These are phyloP conservation scores for Plantago major DNA, from an alignment of 257 asterid genomes.

Conservation along the genomic window DNA sequence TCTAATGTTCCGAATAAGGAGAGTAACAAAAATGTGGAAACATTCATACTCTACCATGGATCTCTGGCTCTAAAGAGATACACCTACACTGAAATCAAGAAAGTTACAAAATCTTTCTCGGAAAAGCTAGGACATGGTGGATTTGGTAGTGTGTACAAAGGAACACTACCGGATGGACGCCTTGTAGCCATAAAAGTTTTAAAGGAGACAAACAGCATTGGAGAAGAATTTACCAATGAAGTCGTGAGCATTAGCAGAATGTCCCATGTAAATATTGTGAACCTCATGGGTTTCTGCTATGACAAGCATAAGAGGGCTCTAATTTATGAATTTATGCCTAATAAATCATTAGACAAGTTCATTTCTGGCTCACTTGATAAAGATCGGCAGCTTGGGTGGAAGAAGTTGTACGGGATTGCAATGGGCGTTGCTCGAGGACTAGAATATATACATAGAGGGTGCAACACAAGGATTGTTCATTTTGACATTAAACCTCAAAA, in stretches of 20 bases:
- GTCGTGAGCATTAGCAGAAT: constrained; percentile 40
- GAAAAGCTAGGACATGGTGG: constrained; percentile 54
- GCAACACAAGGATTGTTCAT: constrained; percentile 51
- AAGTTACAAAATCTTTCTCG: constrained; percentile 39
- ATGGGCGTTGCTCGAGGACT: constrained; percentile 55
- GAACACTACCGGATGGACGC: constrained; percentile 41
- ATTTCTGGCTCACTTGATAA: constrained; percentile 40
- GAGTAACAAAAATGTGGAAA: constrained; percentile 26
- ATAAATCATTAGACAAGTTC: constrained; percentile 44
- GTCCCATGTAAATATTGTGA: constrained; percentile 40
- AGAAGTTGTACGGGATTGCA: constrained; percentile 46
- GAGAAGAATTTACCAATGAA: constrained; percentile 58
- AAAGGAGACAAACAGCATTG: constrained; percentile 39
- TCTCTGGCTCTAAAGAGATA: constrained; percentile 45
- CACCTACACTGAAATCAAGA: constrained; percentile 36
- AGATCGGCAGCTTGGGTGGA: constrained; percentile 25
- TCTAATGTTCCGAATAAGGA: constrained; percentile 4
- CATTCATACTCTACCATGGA: constrained; percentile 35
- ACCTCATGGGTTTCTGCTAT: constrained; percentile 36
- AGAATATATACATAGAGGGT: constrained; percentile 53
- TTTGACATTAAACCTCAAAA: too few species aligned
- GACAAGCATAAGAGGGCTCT: constrained; percentile 31
- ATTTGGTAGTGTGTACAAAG: constrained; percentile 53
- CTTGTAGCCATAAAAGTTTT: constrained; percentile 56
- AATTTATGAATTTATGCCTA: constrained; percentile 49